These are phyloP conservation scores for Neonectria hederae DNA, from an alignment of 2,329 filamentous ascomycete species.

Conservation along the genomic window DNA sequence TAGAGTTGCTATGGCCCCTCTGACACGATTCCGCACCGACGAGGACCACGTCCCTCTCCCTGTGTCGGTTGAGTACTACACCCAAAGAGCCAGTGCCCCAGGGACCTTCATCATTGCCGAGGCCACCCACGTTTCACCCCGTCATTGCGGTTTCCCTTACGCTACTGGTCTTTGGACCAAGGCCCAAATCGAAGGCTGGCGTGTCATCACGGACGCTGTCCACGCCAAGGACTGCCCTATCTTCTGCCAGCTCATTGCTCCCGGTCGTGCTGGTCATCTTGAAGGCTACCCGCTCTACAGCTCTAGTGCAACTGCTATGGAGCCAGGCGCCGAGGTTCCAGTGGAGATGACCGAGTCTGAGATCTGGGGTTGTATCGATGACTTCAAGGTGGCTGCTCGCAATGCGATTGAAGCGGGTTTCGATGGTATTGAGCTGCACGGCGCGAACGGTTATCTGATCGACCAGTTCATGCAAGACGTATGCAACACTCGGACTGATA, in stretches of 20 bases:
- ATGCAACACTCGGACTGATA: conserved; percentile 58
- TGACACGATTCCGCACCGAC: neutral
- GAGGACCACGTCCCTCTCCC: neutral
- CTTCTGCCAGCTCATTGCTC: neutral
- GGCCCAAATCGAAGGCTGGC: conserved; percentile 17
- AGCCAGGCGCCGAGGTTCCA: neutral
- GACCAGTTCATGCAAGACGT: conserved; percentile 56
- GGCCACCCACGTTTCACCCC: neutral
- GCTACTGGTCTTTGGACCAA: conserved; percentile 15
- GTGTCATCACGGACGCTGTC: conserved; percentile 9
- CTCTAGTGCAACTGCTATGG: neutral
- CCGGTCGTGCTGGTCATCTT: neutral
- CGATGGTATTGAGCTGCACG: conserved; percentile 71
- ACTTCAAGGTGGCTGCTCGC: conserved; percentile 4
- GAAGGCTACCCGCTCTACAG: neutral
- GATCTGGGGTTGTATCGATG: conserved; percentile 3
- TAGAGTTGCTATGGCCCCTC: neutral
- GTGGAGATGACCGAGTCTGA: conserved; percentile 4
- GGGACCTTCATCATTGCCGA: conserved; percentile 11
- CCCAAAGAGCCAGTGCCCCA: conserved; percentile 1
- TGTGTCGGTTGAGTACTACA: neutral
- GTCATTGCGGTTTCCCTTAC: neutral
- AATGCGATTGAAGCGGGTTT: conserved; percentile 69
- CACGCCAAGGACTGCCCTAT: conserved; percentile 8
- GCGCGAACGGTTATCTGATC: conserved; percentile 65